A percentile compares a stretch with the other conserved stretches of the same genome.
These are phyloP conservation scores for Trypanosoma lewisi DNA, from an alignment of 208 protist genomes.

Conservation along the genomic window DNA sequence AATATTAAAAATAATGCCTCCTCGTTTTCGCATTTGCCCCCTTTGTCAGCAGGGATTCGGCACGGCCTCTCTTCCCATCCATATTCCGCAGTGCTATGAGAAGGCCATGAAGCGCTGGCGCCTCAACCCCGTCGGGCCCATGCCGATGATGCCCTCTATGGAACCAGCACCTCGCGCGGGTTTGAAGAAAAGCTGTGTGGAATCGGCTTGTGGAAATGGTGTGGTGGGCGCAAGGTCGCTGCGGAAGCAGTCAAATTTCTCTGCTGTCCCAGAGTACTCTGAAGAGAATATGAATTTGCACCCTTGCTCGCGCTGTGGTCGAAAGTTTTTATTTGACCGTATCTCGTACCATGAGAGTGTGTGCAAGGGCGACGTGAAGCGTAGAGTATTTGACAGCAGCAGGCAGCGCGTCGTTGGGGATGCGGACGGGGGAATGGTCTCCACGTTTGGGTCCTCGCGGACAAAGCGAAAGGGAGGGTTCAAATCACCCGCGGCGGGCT, in stretches of 20 bases:
- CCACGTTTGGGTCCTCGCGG: slow-evolving; percentile 25
- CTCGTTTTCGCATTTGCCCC: slow-evolving; percentile 77
- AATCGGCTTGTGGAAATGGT: slow-evolving; percentile 44
- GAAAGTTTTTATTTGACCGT: slow-evolving; percentile 86
- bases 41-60: slow-evolving; percentile 82
- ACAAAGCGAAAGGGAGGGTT: slow-evolving; percentile 10
- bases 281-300: slow-evolving; percentile 65
- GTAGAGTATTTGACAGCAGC: slow-evolving; percentile 74
- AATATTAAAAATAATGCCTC: too few relatives aligned
- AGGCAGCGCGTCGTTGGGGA: slow-evolving; percentile 60
- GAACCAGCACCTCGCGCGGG: neutral
- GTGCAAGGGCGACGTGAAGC: slow-evolving; percentile 75
- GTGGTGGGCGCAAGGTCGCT: slow-evolving; percentile 45
- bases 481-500: slow-evolving; percentile 6
- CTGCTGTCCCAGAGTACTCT: slow-evolving; percentile 19
- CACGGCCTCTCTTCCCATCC: slow-evolving; percentile 79
- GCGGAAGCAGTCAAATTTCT: slow-evolving; percentile 14
- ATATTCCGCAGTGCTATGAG: slow-evolving; percentile 88
- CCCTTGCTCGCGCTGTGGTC: slow-evolving; percentile 84
- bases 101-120: slow-evolving; percentile 85
- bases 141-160: slow-evolving; percentile 68
- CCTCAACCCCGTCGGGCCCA: slow-evolving; percentile 66
- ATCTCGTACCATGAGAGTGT: slow-evolving; percentile 90
- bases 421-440: slow-evolving; percentile 28
- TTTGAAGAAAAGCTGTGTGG: slow-evolving; percentile 12